phyloP scores from a whole-genome alignment of 768 basidiomycete species.

The Amanita pseudoporphyria region DNA sequence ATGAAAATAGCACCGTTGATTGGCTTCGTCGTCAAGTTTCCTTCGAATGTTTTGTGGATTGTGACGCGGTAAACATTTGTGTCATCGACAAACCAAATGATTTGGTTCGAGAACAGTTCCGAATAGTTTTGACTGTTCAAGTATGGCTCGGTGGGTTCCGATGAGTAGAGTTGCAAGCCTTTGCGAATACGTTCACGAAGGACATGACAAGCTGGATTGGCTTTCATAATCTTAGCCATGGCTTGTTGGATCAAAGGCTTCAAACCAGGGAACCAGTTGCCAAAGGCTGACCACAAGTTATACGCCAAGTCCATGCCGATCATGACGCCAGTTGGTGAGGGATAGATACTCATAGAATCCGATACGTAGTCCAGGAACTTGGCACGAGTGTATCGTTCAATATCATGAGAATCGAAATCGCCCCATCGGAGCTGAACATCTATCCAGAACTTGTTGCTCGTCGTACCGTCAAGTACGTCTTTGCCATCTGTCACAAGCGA shows the following conservation, averaged over 20 bases:
- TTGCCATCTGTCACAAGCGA: slow-evolving; percentile 94
- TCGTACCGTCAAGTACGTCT: slow-evolving; percentile 95
- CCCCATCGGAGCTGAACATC: slow-evolving; percentile 95
- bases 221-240: slow-evolving; percentile 99
- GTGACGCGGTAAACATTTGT: slow-evolving; percentile 99
- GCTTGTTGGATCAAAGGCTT: slow-evolving; percentile 98
- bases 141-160: slow-evolving; percentile 98
- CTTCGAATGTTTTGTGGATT: slow-evolving; percentile 99
- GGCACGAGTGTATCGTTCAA: slow-evolving; percentile 96
- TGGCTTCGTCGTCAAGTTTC: slow-evolving; percentile 98
- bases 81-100: slow-evolving; percentile 99
- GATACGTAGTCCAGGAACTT: slow-evolving; percentile 99
- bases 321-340: slow-evolving; percentile 97
- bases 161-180: slow-evolving; percentile 96
- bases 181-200: slow-evolving; percentile 98
- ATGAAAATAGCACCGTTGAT: slow-evolving; percentile 99
- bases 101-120: slow-evolving; percentile 95
- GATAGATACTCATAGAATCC: slow-evolving; percentile 98
- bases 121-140: slow-evolving; percentile 98
- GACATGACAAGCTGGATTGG: slow-evolving; percentile 96
- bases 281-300: slow-evolving; percentile 97
- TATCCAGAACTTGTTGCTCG: slow-evolving; percentile 98
- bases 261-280: slow-evolving; percentile 99
- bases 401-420: slow-evolving; percentile 98
- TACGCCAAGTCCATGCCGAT: slow-evolving; percentile 98